Evolutionary conservation across 805 yeast genomes (phyloP).

Genomic region (Candida coquimbonensis): DNA sequence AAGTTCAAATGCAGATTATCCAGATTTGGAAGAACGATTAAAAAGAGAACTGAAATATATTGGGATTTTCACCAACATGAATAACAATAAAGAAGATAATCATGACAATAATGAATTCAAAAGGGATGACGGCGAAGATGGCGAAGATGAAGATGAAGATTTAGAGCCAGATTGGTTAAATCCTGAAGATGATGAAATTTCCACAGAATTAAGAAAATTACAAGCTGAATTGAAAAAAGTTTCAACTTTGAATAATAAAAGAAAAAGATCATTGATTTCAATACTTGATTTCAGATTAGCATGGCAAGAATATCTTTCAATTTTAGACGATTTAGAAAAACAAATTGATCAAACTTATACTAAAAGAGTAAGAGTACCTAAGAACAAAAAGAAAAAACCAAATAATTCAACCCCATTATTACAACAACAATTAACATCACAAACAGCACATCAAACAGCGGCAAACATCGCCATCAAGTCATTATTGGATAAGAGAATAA

Average conservation of each 20-base stretch:
- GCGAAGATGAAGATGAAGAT: slow-evolving; percentile 14
- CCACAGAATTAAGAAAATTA: slow-evolving; percentile 69
- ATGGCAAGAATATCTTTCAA: slow-evolving; percentile 88
- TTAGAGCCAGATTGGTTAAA: slow-evolving; percentile 55
- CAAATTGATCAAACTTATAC: slow-evolving; percentile 94
- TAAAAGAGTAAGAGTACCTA: slow-evolving; percentile 72
- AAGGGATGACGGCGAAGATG: slow-evolving; percentile 14
- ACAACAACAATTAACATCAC: slow-evolving; percentile 22
- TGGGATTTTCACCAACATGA: slow-evolving; percentile 72
- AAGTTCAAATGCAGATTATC: slow-evolving; percentile 53
- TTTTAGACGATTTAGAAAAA: slow-evolving; percentile 88
- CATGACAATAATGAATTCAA: slow-evolving; percentile 12
- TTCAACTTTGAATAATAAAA: slow-evolving; percentile 53
- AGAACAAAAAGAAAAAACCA: slow-evolving; percentile 33
- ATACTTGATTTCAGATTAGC: slow-evolving; percentile 82
- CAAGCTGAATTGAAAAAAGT: slow-evolving; percentile 63
- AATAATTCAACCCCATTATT: slow-evolving; percentile 26
- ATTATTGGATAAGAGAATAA: slow-evolving; percentile 71
- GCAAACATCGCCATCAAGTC: slow-evolving; percentile 75
- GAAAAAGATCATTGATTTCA: slow-evolving; percentile 63
- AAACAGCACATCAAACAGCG: slow-evolving; percentile 52
- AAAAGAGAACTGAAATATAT: slow-evolving; percentile 83
- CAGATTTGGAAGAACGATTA: slow-evolving; percentile 77
- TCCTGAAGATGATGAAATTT: slow-evolving; percentile 90
- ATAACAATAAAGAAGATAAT: slow-evolving; percentile 14